Evolutionary conservation across 768 basidiomycete genomes (phyloP).

Genomic region (Termitomyces titanicus): DNA sequence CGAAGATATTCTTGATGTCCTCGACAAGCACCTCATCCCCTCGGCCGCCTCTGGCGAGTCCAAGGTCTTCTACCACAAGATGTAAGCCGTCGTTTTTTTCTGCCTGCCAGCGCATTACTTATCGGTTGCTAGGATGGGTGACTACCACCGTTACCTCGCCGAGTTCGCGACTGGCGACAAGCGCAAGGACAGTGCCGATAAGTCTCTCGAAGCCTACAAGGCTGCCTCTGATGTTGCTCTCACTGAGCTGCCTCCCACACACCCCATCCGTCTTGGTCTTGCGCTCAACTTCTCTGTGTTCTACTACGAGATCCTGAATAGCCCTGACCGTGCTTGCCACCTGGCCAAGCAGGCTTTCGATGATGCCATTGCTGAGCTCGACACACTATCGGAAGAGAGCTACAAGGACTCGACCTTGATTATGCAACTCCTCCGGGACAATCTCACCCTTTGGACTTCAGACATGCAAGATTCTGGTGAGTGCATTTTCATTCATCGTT

Average conservation of each 20-base stretch:
- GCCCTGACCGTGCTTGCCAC: slow-evolving; percentile 96
- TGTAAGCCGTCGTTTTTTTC: slow-evolving; percentile 46
- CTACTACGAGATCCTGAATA: slow-evolving; percentile 99
- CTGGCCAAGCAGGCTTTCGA: slow-evolving; percentile 99
- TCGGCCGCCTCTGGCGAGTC: slow-evolving; percentile 96
- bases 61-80: slow-evolving; percentile 99
- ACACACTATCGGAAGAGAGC: slow-evolving; percentile 97
- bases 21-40: slow-evolving; percentile 97
- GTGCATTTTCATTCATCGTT: slow-evolving; percentile 21
- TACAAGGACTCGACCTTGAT: slow-evolving; percentile 99
- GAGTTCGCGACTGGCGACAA: slow-evolving; percentile 98
- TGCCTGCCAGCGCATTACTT: slow-evolving; percentile 9
- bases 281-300: slow-evolving; percentile 99
- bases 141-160: slow-evolving; percentile 98
- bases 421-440: slow-evolving; percentile 95
- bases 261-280: slow-evolving; percentile 97
- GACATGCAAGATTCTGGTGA: slow-evolving; percentile 92
- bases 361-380: slow-evolving; percentile 97
- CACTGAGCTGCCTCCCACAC: slow-evolving; percentile 91
- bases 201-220: slow-evolving; percentile 97
- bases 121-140: slow-evolving; percentile 79
- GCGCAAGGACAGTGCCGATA: slow-evolving; percentile 95
- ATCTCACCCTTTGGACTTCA: slow-evolving; percentile 97
- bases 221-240: slow-evolving; percentile 96
- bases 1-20: slow-evolving; percentile 96